phyloP scores from a whole-genome alignment of 495 filamentous ascomycete species.

The Tetracladium setigerum region DNA sequence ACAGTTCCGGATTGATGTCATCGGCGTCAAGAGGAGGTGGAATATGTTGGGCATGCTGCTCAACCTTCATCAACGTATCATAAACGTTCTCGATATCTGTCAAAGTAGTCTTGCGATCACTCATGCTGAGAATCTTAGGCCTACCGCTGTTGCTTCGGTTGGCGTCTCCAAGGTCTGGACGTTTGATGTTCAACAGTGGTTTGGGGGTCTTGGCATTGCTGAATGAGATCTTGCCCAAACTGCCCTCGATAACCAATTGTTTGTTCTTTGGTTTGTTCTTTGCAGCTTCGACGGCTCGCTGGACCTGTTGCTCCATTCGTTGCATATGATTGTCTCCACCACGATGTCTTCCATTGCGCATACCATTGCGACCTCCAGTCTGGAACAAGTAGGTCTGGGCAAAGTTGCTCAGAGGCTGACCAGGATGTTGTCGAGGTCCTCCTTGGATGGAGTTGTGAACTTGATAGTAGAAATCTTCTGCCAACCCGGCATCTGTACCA shows the following conservation, averaged over 20 bases:
- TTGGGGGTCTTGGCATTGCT: slow-evolving; percentile 97
- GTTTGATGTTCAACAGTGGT: slow-evolving; percentile 90
- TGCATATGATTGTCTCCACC: slow-evolving; percentile 95
- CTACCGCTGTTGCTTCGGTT: slow-evolving; percentile 14
- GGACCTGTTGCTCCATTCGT: slow-evolving; percentile 98
- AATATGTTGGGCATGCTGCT: slow-evolving; percentile 88
- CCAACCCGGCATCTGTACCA: slow-evolving; percentile 67
- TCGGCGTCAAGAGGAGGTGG: slow-evolving; percentile 56
- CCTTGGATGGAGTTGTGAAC: slow-evolving; percentile 91
- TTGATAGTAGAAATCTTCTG: slow-evolving; percentile 98
- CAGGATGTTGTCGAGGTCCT: slow-evolving; percentile 75
- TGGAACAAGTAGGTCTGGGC: slow-evolving; percentile 97
- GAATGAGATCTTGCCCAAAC: slow-evolving; percentile 95
- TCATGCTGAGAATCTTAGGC: slow-evolving; percentile 28
- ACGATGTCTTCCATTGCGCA: slow-evolving; percentile 60
- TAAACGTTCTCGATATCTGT: slow-evolving; percentile 83
- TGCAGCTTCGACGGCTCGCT: slow-evolving; percentile 92
- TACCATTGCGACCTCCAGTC: slow-evolving; percentile 71
- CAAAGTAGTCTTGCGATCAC: slow-evolving; percentile 76
- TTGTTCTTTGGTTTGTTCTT: slow-evolving; percentile 97
- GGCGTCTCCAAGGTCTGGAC: slow-evolving; percentile 58
- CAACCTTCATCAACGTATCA: slow-evolving; percentile 78
- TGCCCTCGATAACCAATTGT: slow-evolving; percentile 97
- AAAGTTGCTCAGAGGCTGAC: slow-evolving; percentile 88
- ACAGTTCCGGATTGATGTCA: slow-evolving; percentile 50